phyloP scores from a whole-genome alignment of 495 filamentous ascomycete species.

The Baudoinia panamericana region DNA sequence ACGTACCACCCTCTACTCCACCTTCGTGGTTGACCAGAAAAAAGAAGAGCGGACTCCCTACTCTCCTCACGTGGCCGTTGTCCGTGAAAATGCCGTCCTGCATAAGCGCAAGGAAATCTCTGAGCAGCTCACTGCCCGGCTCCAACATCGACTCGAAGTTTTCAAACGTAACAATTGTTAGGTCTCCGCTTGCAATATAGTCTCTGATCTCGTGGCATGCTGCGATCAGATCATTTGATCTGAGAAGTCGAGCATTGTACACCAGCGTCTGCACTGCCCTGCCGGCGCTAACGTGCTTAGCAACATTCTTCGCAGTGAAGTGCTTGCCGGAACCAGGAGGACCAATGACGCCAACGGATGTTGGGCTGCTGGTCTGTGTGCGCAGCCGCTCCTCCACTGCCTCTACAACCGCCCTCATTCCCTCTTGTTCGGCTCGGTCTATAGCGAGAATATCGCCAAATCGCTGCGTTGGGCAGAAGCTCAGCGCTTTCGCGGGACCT shows the following conservation, averaged over 20 bases:
- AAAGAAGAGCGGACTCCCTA: conserved; percentile 14
- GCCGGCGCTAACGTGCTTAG: conserved; percentile 1
- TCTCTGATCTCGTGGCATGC: conserved; percentile 18
- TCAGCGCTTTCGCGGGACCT: conserved; percentile 12
- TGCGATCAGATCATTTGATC: conserved; percentile 1
- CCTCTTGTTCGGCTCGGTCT: conserved; percentile 20
- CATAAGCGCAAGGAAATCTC: conserved; percentile 14
- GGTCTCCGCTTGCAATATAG: conserved; percentile 2
- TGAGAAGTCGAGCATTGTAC: conserved; percentile 13
- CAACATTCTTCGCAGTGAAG: conserved; percentile 12
- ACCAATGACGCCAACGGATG: conserved; percentile 17
- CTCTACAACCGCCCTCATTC: conserved; percentile 12
- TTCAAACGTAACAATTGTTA: conserved; percentile 18
- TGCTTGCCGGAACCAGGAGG: conserved; percentile 19
- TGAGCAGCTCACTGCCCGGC: conserved; percentile 1
- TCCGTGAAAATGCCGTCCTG: conserved; percentile 17
- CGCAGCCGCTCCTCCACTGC: conserved; percentile 15
- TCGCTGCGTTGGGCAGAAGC: conserved; percentile 10
- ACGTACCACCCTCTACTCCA: background rate
- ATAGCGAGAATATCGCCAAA: conserved; percentile 12
- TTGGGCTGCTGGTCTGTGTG: conserved; percentile 5
- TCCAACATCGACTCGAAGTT: conserved; percentile 17
- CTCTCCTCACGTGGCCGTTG: conserved; percentile 5
- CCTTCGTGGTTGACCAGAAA: conserved; percentile 17
- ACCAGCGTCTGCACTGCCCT: conserved; percentile 5